Evolutionary conservation across 2,329 filamentous ascomycete species (phyloP).

Genomic region (Trichoderma cornu-damae): DNA sequence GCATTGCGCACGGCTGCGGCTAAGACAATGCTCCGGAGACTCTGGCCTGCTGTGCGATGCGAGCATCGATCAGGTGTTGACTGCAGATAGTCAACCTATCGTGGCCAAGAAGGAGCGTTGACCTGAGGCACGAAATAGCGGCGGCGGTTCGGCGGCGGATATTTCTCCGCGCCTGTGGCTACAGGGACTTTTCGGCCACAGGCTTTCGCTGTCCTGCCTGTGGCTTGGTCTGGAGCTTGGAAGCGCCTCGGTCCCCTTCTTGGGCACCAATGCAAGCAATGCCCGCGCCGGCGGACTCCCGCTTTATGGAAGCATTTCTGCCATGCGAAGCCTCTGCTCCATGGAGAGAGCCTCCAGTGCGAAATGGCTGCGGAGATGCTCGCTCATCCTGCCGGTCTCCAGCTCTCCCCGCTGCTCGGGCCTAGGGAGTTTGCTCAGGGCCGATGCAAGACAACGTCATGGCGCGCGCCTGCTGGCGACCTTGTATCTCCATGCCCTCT

Average conservation of each 20-base stretch:
- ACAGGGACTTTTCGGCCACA: no score
- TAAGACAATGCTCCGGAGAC: neutral
- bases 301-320: no score
- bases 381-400: neutral
- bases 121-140: neutral
- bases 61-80: neutral
- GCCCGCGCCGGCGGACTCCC: no score
- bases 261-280: no score
- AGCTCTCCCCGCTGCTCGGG: neutral
- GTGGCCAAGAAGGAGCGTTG: neutral
- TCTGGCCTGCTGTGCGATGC: neutral
- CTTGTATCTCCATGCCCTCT: constrained; percentile 4
- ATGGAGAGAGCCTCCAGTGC: neutral
- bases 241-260: no score
- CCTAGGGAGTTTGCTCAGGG: constrained; percentile 8
- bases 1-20: neutral
- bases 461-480: neutral
- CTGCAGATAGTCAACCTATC: no score
- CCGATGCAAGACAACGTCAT: constrained; percentile 14
- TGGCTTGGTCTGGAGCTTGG: neutral
- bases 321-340: no score
- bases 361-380: neutral
- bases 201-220: neutral
- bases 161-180: constrained; percentile 8
- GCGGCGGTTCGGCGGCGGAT: constrained; percentile 1